phyloP scores from a whole-genome alignment of 192 early-diverging fungal genomes.

The Umbelopsis sp. region DNA sequence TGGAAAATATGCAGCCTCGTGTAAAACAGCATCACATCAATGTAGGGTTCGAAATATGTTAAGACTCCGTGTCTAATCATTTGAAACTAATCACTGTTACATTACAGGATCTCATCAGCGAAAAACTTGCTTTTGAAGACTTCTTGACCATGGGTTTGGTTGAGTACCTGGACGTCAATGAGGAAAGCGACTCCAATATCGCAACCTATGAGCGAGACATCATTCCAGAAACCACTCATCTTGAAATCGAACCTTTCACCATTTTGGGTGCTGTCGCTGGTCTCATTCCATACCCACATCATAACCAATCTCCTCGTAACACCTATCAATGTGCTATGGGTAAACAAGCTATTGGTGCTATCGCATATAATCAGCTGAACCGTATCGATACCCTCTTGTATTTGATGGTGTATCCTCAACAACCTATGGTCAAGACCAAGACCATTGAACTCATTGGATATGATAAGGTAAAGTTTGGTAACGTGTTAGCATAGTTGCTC shows the following conservation, averaged over 20 bases:
- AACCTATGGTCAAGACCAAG: conserved; percentile 98
- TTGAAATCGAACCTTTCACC: conserved; percentile 96
- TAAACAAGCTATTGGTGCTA: conserved; percentile 98
- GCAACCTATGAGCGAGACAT: conserved; percentile 89
- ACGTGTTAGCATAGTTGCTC: background rate
- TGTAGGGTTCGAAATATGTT: conserved; percentile 23
- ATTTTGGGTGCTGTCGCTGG: conserved; percentile 97
- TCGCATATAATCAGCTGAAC: conserved; percentile 93
- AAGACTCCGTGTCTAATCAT: background rate
- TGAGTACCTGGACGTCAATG: conserved; percentile 97
- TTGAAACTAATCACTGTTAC: background rate
- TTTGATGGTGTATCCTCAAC: conserved; percentile 94
- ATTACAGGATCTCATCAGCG: conserved; percentile 49
- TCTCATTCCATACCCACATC: conserved; percentile 97
- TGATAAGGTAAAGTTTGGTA: conserved; percentile 73
- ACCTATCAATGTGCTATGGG: conserved; percentile 99
- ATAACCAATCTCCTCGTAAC: conserved; percentile 98
- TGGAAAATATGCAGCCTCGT: conserved; percentile 74
- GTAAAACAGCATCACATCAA: conserved; percentile 70
- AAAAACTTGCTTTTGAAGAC: conserved; percentile 83
- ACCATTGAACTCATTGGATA: conserved; percentile 98
- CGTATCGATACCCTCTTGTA: conserved; percentile 95
- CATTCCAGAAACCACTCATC: conserved; percentile 84
- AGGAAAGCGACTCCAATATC: conserved; percentile 96
- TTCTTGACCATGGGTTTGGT: conserved; percentile 88